phyloP scores from a whole-genome alignment of 768 basidiomycete genomes.

The Daedaleopsis sinensis region DNA sequence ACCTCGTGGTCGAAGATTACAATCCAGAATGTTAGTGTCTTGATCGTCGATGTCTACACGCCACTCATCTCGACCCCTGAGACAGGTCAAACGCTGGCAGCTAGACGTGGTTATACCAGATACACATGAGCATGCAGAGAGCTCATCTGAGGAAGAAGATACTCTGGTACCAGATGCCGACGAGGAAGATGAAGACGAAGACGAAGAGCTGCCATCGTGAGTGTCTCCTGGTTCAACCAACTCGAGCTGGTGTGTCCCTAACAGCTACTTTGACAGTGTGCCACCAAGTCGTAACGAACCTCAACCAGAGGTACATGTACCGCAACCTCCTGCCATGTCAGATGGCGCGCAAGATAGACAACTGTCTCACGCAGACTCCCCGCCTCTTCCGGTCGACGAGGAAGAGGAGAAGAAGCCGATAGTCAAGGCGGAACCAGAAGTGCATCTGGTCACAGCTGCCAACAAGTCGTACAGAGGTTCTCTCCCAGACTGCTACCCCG shows the following conservation, averaged over 20 bases:
- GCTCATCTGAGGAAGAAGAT: slow-evolving; percentile 2
- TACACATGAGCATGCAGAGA: slow-evolving; percentile 2
- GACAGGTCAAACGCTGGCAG: neutral
- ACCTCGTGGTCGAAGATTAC: slow-evolving; percentile 39
- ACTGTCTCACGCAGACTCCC: neutral
- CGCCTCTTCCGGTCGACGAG: neutral
- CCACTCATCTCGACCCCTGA: neutral
- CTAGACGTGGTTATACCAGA: slow-evolving; percentile 12
- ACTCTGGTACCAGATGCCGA: neutral
- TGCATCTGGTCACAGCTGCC: neutral
- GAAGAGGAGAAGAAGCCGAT: neutral
- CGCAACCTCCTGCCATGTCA: neutral
- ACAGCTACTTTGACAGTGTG: neutral
- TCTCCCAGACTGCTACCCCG: slow-evolving; percentile 19
- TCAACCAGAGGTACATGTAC: neutral
- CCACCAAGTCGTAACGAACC: neutral
- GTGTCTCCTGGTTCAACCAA: neutral
- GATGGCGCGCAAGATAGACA: neutral
- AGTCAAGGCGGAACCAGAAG: neutral
- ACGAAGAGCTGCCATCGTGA: neutral
- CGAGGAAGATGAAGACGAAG: slow-evolving; percentile 4
- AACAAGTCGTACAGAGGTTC: slow-evolving; percentile 14
- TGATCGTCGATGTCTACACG: neutral
- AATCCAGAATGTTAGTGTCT: slow-evolving; percentile 11
- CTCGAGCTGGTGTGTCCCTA: neutral